Conservation (phyloP, 78 protist species). For the Dictyostelium firmibasis region DNA sequence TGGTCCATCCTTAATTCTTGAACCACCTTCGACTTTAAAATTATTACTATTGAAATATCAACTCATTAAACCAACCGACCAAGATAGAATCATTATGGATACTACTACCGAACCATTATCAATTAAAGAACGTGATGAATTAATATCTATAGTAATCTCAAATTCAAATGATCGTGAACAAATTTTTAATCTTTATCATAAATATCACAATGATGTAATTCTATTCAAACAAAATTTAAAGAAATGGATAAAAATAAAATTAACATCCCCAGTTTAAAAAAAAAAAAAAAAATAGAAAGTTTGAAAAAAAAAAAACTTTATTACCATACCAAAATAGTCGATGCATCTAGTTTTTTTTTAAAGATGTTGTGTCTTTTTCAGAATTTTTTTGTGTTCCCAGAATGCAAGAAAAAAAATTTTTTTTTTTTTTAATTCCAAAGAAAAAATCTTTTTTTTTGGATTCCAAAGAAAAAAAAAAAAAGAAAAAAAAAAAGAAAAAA, state of each 20-base stretch:
- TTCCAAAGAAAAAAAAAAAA: too few species aligned
- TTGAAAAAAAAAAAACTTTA: too few species aligned
- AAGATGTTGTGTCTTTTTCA: too few species aligned
- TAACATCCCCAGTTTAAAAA: not conserved
- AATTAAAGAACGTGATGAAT: conserved; percentile 17
- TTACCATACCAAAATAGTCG: too few species aligned
- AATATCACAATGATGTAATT: not conserved
- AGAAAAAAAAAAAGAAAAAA: too few species aligned
- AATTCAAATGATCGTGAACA: not conserved
- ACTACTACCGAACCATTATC: not conserved
- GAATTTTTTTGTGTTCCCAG: too few species aligned
- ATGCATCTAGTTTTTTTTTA: too few species aligned
- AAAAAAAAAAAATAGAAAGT: too few species aligned
- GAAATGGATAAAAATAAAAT: not conserved
- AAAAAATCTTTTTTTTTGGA: too few species aligned
- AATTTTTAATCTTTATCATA: conserved; percentile 27
- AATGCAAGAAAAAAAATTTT: too few species aligned
- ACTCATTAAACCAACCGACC: not conserved
- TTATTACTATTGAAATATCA: not conserved
- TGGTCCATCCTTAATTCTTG: conserved; percentile 2
- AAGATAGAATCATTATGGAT: not conserved
- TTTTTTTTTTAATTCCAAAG: too few species aligned
- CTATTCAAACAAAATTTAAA: conserved; percentile 6
- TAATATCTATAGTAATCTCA: not conserved
- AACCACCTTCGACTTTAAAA: not conserved